A percentile compares a stretch with the other conserved stretches of the same genome.
Evolutionary conservation across 1,284 basidiomycete genomes (phyloP).

Genomic region (Moesziomyces parantarcticus): DNA sequence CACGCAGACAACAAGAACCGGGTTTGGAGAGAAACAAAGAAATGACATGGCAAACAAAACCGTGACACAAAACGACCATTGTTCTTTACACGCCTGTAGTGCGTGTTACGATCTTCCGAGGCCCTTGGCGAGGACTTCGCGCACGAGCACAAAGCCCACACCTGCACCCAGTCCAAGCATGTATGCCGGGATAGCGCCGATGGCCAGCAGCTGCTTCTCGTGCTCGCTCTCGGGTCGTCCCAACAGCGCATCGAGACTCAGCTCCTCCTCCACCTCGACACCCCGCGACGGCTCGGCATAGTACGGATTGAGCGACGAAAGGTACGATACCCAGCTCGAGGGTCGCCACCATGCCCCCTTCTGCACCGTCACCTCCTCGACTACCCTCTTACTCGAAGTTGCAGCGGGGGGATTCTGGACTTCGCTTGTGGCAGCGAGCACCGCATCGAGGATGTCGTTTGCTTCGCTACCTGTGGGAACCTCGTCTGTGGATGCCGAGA

Average conservation of each 20-base stretch:
- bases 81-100: too few relatives aligned
- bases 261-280: slow-evolving; percentile 21
- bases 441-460: slow-evolving; percentile 13
- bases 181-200: slow-evolving; percentile 57
- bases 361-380: background rate
- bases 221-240: slow-evolving; percentile 22
- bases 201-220: slow-evolving; percentile 21
- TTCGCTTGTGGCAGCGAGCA: slow-evolving; percentile 6
- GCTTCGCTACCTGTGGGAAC: slow-evolving; percentile 1
- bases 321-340: slow-evolving; percentile 23
- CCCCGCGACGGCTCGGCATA: slow-evolving; percentile 10
- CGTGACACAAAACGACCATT: too few relatives aligned
- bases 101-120: background rate
- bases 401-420: background rate
- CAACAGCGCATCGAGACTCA: slow-evolving; percentile 25
- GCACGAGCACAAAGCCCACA: slow-evolving; percentile 50
- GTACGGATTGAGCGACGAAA: slow-evolving; percentile 44
- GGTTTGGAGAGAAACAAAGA: too few relatives aligned
- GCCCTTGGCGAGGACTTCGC: slow-evolving; percentile 33
- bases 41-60: too few relatives aligned
- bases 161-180: slow-evolving; percentile 53
- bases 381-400: background rate
- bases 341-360: slow-evolving; percentile 3
- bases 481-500: background rate
- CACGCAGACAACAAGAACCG: too few relatives aligned